Evolutionary conservation across 352 stramenopile species (phyloP), one percentile per base, ranked within the genome.

Genomic region (Elongisporangium anandrum): DNA sequence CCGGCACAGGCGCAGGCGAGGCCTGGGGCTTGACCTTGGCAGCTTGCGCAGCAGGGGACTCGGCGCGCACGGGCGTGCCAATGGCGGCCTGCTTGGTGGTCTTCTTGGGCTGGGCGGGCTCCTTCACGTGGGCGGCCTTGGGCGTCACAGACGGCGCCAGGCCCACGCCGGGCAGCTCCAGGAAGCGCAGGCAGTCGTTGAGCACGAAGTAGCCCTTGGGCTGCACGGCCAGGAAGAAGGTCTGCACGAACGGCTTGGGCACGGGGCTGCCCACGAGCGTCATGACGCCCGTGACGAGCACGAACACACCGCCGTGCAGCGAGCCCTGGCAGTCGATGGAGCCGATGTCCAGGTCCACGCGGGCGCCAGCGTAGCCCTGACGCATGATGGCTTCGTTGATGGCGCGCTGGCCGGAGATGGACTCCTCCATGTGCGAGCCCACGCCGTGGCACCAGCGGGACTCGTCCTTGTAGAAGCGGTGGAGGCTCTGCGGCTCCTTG

Each of bases 381-480:
- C 81, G 76, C 47, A 92, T 63, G 72, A 95, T 95, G 71, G 83
- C 74, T 47, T 92, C 81, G 58, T 94, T 90, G 68, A 95, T 95
- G 45, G 80, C 77, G 53, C 74, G 72, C 47, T 95, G 86, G 50
- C 86, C 86, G 2, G 74, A 65, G 50, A 95, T 87, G 0, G 86
- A 70, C 56, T 89, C 74, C 68, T 95, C 81, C 77, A 92, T 92
- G 47, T 83, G 82, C 58, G 84, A 94, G 41, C 86, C 86, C 10
- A 77, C 53, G 61, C 81, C 86, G 64, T 95, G 86, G 68, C 81
- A 90, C 79, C 82, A 95, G 49, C 68, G 76, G 20, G 77, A 90
- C 60, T 93, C 82, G 54, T 87, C 74, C 82, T 95, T 95, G 69
- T 95, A 95, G 65, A 95, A 95, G 49, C 86, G 86, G 66, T 95